phyloP scores from a whole-genome alignment of 208 protist species.

The Leishmania gerbilli region DNA sequence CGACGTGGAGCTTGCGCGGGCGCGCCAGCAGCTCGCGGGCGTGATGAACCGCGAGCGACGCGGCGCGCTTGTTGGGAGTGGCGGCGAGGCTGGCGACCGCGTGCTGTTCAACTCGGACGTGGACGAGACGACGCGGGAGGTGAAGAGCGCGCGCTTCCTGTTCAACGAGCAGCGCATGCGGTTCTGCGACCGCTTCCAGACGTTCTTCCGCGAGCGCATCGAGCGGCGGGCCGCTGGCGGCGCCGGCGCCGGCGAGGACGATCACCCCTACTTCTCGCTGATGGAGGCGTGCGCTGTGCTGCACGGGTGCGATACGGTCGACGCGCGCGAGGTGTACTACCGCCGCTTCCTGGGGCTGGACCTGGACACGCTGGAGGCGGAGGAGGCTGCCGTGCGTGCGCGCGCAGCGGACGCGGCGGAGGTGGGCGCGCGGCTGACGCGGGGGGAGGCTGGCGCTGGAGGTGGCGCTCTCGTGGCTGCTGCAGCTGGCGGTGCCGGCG shows the following conservation, averaged over 20 bases:
- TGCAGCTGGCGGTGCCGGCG: slow-evolving; percentile 3
- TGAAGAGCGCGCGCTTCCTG: slow-evolving; percentile 76
- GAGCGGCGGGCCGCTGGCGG: slow-evolving; percentile 17
- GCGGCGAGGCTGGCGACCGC: slow-evolving; percentile 51
- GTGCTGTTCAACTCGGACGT: slow-evolving; percentile 67
- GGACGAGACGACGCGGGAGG: slow-evolving; percentile 63
- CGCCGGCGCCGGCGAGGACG: slow-evolving; percentile 32
- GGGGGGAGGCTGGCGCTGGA: neutral
- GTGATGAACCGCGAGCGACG: slow-evolving; percentile 82
- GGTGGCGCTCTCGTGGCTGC: slow-evolving; percentile 9
- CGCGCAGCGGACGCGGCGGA: slow-evolving; percentile 38
- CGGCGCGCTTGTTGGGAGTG: slow-evolving; percentile 50
- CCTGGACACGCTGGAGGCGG: slow-evolving; percentile 63
- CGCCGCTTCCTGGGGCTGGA: slow-evolving; percentile 67
- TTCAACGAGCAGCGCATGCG: slow-evolving; percentile 82
- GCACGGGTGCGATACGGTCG: slow-evolving; percentile 71
- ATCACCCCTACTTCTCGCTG: slow-evolving; percentile 77
- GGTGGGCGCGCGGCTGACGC: slow-evolving; percentile 20
- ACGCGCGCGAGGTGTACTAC: slow-evolving; percentile 71
- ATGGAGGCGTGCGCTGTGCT: slow-evolving; percentile 90
- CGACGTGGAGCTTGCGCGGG: slow-evolving; percentile 65
- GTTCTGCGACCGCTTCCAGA: slow-evolving; percentile 88
- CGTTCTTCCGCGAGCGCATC: slow-evolving; percentile 55
- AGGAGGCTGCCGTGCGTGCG: slow-evolving; percentile 47
- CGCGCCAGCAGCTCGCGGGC: slow-evolving; percentile 61